phyloP scores from a whole-genome alignment of 2,329 filamentous ascomycete species.

The Bipolaris cookei region DNA sequence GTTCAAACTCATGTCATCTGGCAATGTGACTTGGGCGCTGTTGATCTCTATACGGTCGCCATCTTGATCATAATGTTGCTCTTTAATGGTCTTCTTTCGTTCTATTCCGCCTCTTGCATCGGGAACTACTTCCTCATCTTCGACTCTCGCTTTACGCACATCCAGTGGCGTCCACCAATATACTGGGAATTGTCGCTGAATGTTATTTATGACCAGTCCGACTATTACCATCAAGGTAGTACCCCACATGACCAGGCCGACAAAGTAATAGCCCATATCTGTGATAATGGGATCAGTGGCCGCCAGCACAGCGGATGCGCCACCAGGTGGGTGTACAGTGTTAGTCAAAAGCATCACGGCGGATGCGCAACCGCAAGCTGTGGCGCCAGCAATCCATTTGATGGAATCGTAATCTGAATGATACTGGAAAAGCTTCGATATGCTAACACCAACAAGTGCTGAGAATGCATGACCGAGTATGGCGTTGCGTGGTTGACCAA shows the following conservation, averaged over 20 bases:
- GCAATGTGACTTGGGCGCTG: slow-evolving; percentile 41
- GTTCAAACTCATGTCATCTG: slow-evolving; percentile 45
- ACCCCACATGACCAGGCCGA: slow-evolving; percentile 52
- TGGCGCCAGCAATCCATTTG: slow-evolving; percentile 54
- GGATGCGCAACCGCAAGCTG: slow-evolving; percentile 53
- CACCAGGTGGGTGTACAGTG: slow-evolving; percentile 59
- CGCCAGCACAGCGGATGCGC: slow-evolving; percentile 57
- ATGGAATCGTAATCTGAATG: slow-evolving; percentile 47
- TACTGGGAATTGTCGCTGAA: slow-evolving; percentile 54
- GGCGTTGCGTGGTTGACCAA: slow-evolving; percentile 57
- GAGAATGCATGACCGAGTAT: slow-evolving; percentile 55
- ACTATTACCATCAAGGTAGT: slow-evolving; percentile 52
- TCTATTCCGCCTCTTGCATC: slow-evolving; percentile 32
- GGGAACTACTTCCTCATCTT: slow-evolving; percentile 34
- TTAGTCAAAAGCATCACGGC: slow-evolving; percentile 56
- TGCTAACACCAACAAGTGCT: slow-evolving; percentile 53
- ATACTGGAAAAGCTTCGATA: slow-evolving; percentile 55
- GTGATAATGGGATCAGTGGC: slow-evolving; percentile 50
- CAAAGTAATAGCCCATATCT: slow-evolving; percentile 55
- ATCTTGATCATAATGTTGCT: slow-evolving; percentile 24
- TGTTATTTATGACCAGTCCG: slow-evolving; percentile 55
- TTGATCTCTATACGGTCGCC: slow-evolving; percentile 41
- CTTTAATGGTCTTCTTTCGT: slow-evolving; percentile 21
- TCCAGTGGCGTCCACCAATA: slow-evolving; percentile 58
- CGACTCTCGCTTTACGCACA: slow-evolving; percentile 33